A percentile compares a stretch with the other conserved stretches of the same genome.
phyloP scores from a whole-genome alignment of 1,284 basidiomycete species.

The Moniliella sp. region DNA sequence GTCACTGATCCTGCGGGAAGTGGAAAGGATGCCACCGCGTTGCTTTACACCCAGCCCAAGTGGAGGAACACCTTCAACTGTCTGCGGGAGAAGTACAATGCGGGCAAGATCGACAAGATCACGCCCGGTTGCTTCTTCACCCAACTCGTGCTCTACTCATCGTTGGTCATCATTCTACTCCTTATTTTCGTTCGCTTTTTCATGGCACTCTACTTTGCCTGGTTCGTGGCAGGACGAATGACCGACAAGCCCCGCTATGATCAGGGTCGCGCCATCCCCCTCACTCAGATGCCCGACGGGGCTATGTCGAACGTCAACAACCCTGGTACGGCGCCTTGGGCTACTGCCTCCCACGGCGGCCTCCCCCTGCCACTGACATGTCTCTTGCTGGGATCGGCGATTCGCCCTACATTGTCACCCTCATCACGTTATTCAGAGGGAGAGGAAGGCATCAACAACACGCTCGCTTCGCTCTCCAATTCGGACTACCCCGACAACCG shows the following conservation, averaged over 20 bases:
- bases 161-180: constrained; percentile 69
- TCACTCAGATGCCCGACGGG: constrained; percentile 81
- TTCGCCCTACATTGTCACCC: constrained; percentile 77
- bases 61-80: constrained; percentile 18
- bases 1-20: constrained; percentile 26
- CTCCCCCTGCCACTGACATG: constrained; percentile 2
- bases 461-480: constrained; percentile 69
- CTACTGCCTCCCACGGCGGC: constrained; percentile 7
- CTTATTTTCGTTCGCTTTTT: constrained; percentile 74
- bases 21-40: constrained; percentile 62
- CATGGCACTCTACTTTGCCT: constrained; percentile 91
- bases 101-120: constrained; percentile 86
- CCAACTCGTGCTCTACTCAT: constrained; percentile 67
- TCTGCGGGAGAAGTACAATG: constrained; percentile 34
- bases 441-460: constrained; percentile 68
- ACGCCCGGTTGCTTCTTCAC: constrained; percentile 86
- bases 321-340: constrained; percentile 75
- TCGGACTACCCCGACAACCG: constrained; percentile 76
- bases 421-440: constrained; percentile 97
- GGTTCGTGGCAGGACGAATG: constrained; percentile 64
- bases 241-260: constrained; percentile 40
- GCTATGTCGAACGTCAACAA: constrained; percentile 70
- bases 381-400: constrained; percentile 20
- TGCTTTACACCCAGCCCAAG: constrained; percentile 13
- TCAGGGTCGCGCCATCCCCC: constrained; percentile 48